Conservation (phyloP, 73 alveolate genomes). For the Loxodes magnus region DNA sequence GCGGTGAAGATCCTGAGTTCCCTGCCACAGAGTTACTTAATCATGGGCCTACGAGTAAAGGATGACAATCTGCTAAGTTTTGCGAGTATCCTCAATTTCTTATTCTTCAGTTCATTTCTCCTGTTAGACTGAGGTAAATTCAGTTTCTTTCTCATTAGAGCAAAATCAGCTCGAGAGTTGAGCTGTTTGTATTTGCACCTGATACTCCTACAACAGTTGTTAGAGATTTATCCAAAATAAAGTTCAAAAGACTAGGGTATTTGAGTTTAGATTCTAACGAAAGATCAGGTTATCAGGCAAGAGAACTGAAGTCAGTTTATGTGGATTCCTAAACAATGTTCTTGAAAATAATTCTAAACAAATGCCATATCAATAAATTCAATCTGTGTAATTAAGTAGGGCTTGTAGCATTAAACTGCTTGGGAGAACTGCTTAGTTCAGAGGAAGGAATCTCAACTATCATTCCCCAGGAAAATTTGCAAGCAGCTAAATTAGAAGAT, state of each 20-base stretch:
- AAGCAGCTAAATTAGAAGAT: constrained; percentile 48
- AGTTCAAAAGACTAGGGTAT: constrained; percentile 94
- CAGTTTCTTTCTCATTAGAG: constrained; percentile 86
- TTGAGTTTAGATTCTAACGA: constrained; percentile 92
- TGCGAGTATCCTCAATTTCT: constrained; percentile 84
- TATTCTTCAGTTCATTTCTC: constrained; percentile 47
- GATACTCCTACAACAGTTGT: not conserved
- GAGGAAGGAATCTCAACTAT: not conserved
- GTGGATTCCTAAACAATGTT: constrained; percentile 50
- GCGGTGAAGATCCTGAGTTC: constrained; percentile 78
- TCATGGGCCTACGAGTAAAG: constrained; percentile 77
- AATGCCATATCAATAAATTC: constrained; percentile 77
- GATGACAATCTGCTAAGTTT: constrained; percentile 83
- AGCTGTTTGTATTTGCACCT: constrained; percentile 1
- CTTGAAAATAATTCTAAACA: constrained; percentile 49
- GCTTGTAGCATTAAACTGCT: constrained; percentile 70
- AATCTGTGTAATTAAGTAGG: constrained; percentile 87
- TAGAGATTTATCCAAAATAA: constrained; percentile 32
- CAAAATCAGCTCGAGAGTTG: constrained; percentile 59
- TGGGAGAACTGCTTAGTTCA: constrained; percentile 51
- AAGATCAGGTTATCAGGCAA: constrained; percentile 93
- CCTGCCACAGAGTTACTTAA: constrained; percentile 78
- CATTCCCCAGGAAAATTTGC: not conserved
- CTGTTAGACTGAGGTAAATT: constrained; percentile 54
- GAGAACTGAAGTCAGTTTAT: constrained; percentile 92